Evolutionary conservation across 2,329 filamentous ascomycete genomes (phyloP).

Genomic region (Cercospora citrullina): DNA sequence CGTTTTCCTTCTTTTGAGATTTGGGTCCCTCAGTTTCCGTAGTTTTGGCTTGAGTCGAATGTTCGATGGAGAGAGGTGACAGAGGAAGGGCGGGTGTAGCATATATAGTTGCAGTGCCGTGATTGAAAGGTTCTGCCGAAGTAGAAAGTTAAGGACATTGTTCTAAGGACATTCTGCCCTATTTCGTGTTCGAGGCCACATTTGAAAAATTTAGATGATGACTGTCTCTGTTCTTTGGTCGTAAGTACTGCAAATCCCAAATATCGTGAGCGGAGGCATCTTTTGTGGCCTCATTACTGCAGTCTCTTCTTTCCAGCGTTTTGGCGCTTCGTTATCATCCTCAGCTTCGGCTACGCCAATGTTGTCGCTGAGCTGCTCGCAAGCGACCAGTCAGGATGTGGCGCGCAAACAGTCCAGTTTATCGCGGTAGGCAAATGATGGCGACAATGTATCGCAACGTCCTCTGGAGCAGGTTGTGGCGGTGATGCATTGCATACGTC

Average conservation of each 20-base stretch:
- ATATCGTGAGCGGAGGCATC: background rate
- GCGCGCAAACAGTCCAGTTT: background rate
- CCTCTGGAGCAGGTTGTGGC: background rate
- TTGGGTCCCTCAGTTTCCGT: background rate
- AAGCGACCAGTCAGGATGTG: background rate
- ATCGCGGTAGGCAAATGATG: background rate
- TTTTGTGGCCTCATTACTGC: background rate
- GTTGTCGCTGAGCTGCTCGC: background rate
- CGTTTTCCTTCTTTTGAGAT: background rate
- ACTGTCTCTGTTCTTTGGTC: no score
- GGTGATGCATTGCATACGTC: background rate
- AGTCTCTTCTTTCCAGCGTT: background rate
- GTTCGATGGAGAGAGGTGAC: background rate
- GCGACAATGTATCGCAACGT: background rate
- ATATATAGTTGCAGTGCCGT: background rate
- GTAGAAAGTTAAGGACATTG: background rate
- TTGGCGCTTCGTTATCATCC: background rate
- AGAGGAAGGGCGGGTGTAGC: background rate
- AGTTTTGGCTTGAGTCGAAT: background rate
- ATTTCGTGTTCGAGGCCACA: background rate
- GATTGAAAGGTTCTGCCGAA: background rate
- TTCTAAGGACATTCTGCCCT: background rate
- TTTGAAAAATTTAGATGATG: background rate
- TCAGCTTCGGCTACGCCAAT: background rate
- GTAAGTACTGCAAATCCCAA: background rate